Percentiles rank a stretch among this genome's conserved stretches.
These are phyloP conservation scores for Colletotrichum echinochloae DNA, from an alignment of 2,329 filamentous ascomycete species.

Conservation along the genomic window DNA sequence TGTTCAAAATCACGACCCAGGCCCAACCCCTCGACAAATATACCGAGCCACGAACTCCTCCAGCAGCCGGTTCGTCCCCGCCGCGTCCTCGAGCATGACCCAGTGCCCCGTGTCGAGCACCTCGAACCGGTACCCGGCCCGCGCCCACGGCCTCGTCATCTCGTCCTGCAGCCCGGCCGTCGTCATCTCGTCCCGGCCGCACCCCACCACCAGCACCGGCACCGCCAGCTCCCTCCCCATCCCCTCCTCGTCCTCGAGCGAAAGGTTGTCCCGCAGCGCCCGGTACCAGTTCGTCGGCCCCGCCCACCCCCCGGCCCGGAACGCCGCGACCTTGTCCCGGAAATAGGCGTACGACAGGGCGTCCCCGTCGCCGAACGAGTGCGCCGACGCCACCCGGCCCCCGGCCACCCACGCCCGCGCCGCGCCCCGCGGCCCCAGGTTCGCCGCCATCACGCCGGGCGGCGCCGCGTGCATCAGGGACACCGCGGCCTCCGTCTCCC, in stretches of 20 bases:
- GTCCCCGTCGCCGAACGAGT: conserved; percentile 2
- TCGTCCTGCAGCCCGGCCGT: conserved; percentile 16
- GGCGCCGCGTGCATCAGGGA: conserved; percentile 34
- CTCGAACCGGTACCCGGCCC: conserved; percentile 23
- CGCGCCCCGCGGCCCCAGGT: conserved; percentile 13
- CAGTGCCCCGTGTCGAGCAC: conserved; percentile 34
- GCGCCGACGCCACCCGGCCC: not conserved
- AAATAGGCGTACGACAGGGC: not conserved
- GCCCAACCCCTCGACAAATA: no score
- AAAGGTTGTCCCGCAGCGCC: conserved; percentile 24
- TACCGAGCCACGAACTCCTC: conserved; percentile 22
- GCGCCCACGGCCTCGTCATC: conserved; percentile 33
- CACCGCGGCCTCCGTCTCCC: conserved; percentile 9
- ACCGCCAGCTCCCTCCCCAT: conserved; percentile 20
- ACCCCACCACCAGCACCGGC: conserved; percentile 21
- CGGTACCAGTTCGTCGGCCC: conserved; percentile 35
- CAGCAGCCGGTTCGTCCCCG: conserved; percentile 1
- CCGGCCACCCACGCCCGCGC: conserved; percentile 21
- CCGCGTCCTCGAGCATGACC: conserved; percentile 29
- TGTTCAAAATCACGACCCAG: no score
- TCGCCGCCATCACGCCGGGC: conserved; percentile 29
- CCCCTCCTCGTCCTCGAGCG: conserved; percentile 17
- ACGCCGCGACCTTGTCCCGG: not conserved
- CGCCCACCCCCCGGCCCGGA: conserved; percentile 18
- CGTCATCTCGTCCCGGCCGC: conserved; percentile 34